Conservation (phyloP, 352 stramenopile species). For the Achlya hypogyna region DNA sequence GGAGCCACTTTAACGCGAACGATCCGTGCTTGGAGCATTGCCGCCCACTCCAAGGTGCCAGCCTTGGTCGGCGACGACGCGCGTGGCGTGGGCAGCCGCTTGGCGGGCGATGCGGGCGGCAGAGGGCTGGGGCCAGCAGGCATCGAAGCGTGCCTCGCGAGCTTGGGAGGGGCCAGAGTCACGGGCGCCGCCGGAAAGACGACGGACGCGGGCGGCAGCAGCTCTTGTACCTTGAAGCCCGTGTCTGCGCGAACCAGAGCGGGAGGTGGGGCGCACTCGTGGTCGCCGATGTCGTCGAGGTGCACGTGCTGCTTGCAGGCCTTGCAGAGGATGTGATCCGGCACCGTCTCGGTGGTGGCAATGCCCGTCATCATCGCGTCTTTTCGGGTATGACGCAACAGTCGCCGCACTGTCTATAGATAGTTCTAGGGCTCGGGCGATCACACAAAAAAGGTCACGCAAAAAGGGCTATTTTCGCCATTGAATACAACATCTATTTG, state of each 20-base stretch:
- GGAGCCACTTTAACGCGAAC: neutral
- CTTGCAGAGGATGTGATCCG: constrained; percentile 8
- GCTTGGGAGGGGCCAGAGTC: no score
- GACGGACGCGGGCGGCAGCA: neutral
- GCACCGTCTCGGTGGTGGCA: neutral
- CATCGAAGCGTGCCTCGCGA: no score
- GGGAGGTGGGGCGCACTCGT: constrained; percentile 9
- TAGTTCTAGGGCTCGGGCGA: no score
- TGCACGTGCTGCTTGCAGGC: constrained; percentile 16
- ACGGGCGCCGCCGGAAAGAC: neutral
- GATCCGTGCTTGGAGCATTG: constrained; percentile 6
- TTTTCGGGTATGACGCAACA: neutral
- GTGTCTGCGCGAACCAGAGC: neutral
- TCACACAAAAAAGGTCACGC: neutral
- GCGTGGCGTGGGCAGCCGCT: no score
- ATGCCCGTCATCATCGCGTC: neutral
- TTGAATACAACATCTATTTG: constrained; percentile 11
- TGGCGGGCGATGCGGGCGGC: no score
- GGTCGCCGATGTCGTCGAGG: constrained; percentile 18
- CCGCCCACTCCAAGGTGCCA: neutral
- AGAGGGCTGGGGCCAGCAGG: no score
- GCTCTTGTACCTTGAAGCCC: neutral
- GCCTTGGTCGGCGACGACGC: neutral
- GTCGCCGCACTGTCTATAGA: no score
- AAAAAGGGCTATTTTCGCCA: constrained; percentile 3